Conservation (phyloP, 2,329 filamentous ascomycete genomes). For the Knoxdaviesia capensis region DNA sequence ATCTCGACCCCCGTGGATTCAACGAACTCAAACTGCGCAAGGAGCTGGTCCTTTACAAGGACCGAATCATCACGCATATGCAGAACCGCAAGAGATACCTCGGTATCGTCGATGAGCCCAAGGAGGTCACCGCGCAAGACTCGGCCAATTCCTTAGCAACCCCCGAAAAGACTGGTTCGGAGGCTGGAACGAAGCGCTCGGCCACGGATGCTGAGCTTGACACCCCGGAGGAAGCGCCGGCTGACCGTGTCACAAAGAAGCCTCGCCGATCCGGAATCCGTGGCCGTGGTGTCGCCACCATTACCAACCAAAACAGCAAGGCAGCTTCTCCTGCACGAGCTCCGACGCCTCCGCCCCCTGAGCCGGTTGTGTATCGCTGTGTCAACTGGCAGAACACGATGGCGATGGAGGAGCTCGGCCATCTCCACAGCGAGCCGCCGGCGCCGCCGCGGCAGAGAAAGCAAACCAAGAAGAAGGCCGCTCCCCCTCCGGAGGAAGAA, state of each 20-base stretch:
- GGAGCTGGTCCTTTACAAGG: slow-evolving; percentile 58
- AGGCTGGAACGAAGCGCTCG: too few relatives aligned
- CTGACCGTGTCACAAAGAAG: too few relatives aligned
- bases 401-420: slow-evolving; percentile 34
- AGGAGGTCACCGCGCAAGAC: neutral
- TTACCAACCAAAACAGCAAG: too few relatives aligned
- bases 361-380: slow-evolving; percentile 26
- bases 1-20: slow-evolving; percentile 72
- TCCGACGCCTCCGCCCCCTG: slow-evolving; percentile 21
- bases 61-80: slow-evolving; percentile 65
- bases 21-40: slow-evolving; percentile 79
- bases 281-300: too few relatives aligned
- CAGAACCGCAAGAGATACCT: slow-evolving; percentile 58
- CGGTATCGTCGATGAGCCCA: slow-evolving; percentile 18
- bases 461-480: slow-evolving; percentile 29
- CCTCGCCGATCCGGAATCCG: too few relatives aligned
- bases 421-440: slow-evolving; percentile 34
- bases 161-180: too few relatives aligned
- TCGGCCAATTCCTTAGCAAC: too few relatives aligned
- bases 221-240: slow-evolving; percentile 18
- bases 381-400: slow-evolving; percentile 35
- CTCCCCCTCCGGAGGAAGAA: slow-evolving; percentile 8
- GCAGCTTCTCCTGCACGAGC: slow-evolving; percentile 7
- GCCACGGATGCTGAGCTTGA: too few relatives aligned
- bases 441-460: slow-evolving; percentile 30